phyloP scores from a whole-genome alignment of 306 rosid genomes.

The Trichosanthes cucumerina region DNA sequence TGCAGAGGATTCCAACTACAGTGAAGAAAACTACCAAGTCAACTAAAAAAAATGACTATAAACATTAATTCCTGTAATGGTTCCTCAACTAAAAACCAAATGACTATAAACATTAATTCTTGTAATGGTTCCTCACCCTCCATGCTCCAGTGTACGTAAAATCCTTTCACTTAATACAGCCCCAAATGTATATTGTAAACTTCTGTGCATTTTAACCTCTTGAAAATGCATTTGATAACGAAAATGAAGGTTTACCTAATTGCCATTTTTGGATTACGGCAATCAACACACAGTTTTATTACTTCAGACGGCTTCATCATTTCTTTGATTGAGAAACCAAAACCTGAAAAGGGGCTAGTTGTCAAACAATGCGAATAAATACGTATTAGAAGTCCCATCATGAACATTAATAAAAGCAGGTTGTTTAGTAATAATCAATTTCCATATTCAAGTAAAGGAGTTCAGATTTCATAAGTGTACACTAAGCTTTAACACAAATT shows the following conservation, averaged over 20 bases:
- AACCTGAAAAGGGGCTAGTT: conserved; percentile 52
- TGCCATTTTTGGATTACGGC: conserved; percentile 55
- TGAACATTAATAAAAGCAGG: neutral
- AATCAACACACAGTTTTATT: conserved; percentile 49
- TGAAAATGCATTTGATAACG: neutral
- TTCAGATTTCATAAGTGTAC: neutral
- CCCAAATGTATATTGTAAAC: conserved; percentile 4
- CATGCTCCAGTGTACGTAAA: neutral
- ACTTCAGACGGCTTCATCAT: conserved; percentile 53
- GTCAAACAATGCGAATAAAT: conserved; percentile 21
- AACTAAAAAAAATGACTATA: neutral
- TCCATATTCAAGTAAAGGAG: neutral
- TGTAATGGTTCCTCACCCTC: neutral
- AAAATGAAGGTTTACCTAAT: conserved; percentile 58
- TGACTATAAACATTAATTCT: neutral
- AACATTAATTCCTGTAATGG: neutral
- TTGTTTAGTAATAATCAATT: neutral
- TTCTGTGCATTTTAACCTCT: conserved; percentile 9
- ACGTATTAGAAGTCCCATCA: neutral
- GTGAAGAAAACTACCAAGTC: neutral
- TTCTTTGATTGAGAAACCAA: conserved; percentile 45
- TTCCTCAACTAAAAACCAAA: conserved; percentile 1
- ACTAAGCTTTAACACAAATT: neutral
- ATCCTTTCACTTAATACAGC: neutral
- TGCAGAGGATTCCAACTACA: neutral